Percentiles rank a stretch among this genome's conserved stretches.
Conservation (phyloP, 2,329 filamentous ascomycete species). For the Tolypocladium pustulatum region DNA sequence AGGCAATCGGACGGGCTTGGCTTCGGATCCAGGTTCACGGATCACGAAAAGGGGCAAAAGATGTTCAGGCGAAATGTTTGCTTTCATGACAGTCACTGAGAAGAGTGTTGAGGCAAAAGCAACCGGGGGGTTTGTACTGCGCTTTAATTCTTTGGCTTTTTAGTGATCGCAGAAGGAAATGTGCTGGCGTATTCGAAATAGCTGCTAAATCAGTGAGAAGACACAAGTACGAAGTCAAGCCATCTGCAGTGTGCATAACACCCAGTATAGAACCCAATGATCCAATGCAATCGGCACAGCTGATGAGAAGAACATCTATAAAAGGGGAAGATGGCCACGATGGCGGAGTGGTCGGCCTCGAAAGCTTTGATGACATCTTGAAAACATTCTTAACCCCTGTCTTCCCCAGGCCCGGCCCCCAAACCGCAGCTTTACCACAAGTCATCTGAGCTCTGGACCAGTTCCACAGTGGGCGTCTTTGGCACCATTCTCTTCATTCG, state of each 20-base stretch:
- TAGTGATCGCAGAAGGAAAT: neutral
- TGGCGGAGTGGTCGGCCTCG: slow-evolving; percentile 9
- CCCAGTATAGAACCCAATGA: neutral
- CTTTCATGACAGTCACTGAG: neutral
- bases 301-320: neutral
- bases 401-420: neutral
- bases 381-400: neutral
- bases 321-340: slow-evolving; percentile 9
- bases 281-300: neutral
- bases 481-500: slow-evolving; percentile 53
- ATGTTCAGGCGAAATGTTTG: neutral
- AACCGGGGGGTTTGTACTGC: too few species aligned
- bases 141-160: too few species aligned
- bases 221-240: neutral
- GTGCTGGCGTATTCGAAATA: neutral
- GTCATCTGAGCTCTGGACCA: slow-evolving; percentile 53
- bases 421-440: slow-evolving; percentile 42
- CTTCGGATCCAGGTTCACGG: neutral
- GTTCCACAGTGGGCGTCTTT: slow-evolving; percentile 50
- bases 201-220: too few species aligned
- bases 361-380: slow-evolving; percentile 13
- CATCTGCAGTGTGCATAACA: neutral
- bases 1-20: neutral
- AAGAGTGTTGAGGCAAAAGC: neutral
- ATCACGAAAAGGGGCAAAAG: neutral